These are phyloP conservation scores for Hypoxylon lienhwacheense DNA, from an alignment of 495 filamentous ascomycete genomes.

Conservation along the genomic window DNA sequence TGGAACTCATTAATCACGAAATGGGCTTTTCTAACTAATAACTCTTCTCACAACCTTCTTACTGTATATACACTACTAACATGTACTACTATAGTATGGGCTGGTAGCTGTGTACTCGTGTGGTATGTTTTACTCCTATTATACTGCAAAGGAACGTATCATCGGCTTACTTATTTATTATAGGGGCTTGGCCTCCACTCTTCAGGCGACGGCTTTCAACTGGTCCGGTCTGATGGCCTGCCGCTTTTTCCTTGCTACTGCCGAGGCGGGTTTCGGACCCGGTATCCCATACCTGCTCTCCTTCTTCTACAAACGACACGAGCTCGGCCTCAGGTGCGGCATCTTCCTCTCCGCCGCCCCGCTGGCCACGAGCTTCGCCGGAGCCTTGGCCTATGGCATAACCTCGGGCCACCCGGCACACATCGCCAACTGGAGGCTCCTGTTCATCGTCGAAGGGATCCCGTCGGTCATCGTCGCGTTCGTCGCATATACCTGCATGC, in stretches of 20 bases:
- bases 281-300: slow-evolving; percentile 73
- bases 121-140: slow-evolving; percentile 41
- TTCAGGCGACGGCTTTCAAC: slow-evolving; percentile 61
- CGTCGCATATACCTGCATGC: slow-evolving; percentile 68
- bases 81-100: slow-evolving; percentile 30
- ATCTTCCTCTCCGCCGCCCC: slow-evolving; percentile 78
- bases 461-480: slow-evolving; percentile 69
- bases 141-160: slow-evolving; percentile 14
- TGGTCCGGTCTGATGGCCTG: slow-evolving; percentile 68
- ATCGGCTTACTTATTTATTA: neutral
- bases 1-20: neutral
- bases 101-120: slow-evolving; percentile 14
- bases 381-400: slow-evolving; percentile 81
- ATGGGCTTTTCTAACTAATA: neutral
- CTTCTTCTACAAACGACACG: slow-evolving; percentile 81
- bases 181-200: slow-evolving; percentile 60
- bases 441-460: slow-evolving; percentile 83
- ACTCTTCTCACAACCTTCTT: neutral
- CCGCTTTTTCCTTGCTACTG: slow-evolving; percentile 67
- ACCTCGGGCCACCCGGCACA: slow-evolving; percentile 63
- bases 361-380: slow-evolving; percentile 80
- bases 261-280: slow-evolving; percentile 71
- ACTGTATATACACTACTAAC: neutral
- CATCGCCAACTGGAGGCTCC: slow-evolving; percentile 74
- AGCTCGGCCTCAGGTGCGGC: slow-evolving; percentile 75